A percentile compares a stretch with the other conserved stretches of the same genome.
phyloP scores from a whole-genome alignment of 2,329 filamentous ascomycete species.

The Trichophyton benhamiae region DNA sequence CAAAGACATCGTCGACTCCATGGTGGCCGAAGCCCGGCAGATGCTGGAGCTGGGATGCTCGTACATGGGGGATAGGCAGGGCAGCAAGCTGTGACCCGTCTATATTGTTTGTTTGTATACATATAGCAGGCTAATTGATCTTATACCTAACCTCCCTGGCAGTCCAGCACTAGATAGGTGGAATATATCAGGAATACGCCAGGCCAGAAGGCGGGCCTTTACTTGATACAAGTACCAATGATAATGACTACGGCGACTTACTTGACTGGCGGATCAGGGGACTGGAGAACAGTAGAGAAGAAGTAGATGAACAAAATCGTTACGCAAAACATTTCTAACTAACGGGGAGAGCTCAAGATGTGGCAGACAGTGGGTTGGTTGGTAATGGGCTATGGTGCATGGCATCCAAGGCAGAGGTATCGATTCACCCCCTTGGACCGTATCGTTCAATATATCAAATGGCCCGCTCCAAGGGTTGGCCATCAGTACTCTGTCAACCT shows the following conservation, averaged over 20 bases:
- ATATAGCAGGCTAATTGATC: no score
- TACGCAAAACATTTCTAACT: slow-evolving; percentile 3
- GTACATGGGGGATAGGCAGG: slow-evolving; percentile 40
- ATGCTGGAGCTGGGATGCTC: slow-evolving; percentile 50
- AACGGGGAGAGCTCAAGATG: not conserved
- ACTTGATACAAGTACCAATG: not conserved
- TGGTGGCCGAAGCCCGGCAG: slow-evolving; percentile 64
- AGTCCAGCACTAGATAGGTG: no score
- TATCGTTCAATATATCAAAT: no score
- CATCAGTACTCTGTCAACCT: not conserved
- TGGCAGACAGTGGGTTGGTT: not conserved
- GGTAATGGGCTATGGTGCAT: not conserved
- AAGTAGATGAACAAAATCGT: not conserved
- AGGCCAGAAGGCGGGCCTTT: not conserved
- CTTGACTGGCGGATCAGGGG: not conserved
- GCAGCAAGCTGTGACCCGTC: slow-evolving; percentile 35
- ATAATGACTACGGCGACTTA: not conserved
- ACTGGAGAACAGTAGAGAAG: not conserved
- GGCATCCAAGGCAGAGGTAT: not conserved
- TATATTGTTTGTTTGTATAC: no score
- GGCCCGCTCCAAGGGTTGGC: no score
- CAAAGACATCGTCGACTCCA: slow-evolving; percentile 72
- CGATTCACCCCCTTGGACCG: not conserved
- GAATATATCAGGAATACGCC: no score
- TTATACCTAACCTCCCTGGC: no score